Evolutionary conservation across 257 asterid genomes (phyloP).

Genomic region (Coffea eugenioides): DNA sequence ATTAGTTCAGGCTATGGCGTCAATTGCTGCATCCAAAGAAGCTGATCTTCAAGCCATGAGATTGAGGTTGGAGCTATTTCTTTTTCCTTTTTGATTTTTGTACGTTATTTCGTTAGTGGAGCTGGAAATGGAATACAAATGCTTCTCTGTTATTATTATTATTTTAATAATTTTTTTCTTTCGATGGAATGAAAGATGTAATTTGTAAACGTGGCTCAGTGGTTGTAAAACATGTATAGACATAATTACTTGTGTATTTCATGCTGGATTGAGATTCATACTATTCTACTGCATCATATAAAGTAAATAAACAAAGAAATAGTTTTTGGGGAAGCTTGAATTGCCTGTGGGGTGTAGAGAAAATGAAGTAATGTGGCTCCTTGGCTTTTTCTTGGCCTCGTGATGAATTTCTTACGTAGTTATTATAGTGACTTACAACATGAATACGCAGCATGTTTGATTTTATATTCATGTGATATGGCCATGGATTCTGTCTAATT

Average conservation of each 20-base stretch:
- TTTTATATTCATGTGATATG: not conserved
- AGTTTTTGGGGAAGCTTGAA: not conserved
- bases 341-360: not conserved
- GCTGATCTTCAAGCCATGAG: slow-evolving; percentile 95
- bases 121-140: too few relatives aligned
- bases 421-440: not conserved
- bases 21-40: slow-evolving; percentile 76
- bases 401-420: not conserved
- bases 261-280: too few relatives aligned
- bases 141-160: too few relatives aligned
- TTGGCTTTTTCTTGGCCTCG: not conserved
- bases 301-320: too few relatives aligned
- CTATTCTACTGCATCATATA: too few relatives aligned
- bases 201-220: not conserved
- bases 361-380: too few relatives aligned
- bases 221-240: not conserved
- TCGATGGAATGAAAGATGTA: not conserved
- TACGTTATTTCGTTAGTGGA: not conserved
- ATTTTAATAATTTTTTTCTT: not conserved
- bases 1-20: slow-evolving; percentile 82
- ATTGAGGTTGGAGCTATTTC: slow-evolving; percentile 48
- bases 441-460: not conserved
- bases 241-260: too few relatives aligned
- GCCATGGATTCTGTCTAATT: not conserved
- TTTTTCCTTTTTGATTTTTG: not conserved